Evolutionary conservation across 345 rosid species (phyloP).

Genomic region (Salix purpurea): DNA sequence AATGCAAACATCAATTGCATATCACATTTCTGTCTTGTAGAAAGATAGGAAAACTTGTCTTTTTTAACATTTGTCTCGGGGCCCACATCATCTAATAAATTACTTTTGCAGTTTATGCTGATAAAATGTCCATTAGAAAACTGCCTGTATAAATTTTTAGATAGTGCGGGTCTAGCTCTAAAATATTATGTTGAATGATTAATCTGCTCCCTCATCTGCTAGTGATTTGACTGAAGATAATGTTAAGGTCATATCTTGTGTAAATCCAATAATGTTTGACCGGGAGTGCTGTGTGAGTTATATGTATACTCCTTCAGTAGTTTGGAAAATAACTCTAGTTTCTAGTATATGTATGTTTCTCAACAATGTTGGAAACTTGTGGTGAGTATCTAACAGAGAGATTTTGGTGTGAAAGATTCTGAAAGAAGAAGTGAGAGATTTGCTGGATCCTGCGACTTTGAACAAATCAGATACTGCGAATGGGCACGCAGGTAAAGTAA

Average conservation of each 20-base stretch:
- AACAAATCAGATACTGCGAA: conserved; percentile 58
- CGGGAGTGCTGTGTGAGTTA: background rate
- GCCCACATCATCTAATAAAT: background rate
- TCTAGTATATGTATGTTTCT: background rate
- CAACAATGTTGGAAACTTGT: background rate
- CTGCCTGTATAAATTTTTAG: background rate
- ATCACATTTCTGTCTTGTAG: background rate
- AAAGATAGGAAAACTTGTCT: background rate
- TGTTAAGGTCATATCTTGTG: background rate
- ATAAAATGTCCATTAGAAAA: background rate
- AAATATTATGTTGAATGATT: background rate
- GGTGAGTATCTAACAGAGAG: conserved; percentile 20
- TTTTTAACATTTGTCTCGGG: background rate
- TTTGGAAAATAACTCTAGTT: conserved; percentile 9
- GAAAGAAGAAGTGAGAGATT: conserved; percentile 96
- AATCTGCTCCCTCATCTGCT: background rate
- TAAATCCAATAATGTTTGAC: background rate
- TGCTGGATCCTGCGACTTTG: conserved; percentile 61
- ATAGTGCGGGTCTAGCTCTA: background rate
- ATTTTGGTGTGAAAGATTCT: conserved; percentile 56
- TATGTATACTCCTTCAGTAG: background rate
- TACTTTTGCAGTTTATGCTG: background rate
- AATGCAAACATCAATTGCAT: background rate
- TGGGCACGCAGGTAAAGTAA: conserved; percentile 53
- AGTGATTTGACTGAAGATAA: background rate